Percentiles rank a stretch among this genome's conserved stretches.
Evolutionary conservation across 108 stramenopile species (phyloP).

Genomic region (Epipyxis sp.): DNA sequence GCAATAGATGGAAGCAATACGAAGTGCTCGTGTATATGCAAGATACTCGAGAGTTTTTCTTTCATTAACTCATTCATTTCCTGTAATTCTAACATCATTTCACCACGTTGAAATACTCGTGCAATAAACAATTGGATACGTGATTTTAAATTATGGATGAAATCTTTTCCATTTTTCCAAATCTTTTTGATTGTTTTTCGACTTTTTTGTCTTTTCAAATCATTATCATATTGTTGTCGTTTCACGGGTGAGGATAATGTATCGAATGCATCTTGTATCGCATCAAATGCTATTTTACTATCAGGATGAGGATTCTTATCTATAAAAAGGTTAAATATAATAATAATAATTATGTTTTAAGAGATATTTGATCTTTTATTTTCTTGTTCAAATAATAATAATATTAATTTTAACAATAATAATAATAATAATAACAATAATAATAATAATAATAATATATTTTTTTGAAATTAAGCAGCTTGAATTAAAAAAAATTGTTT

Average conservation of each 20-base stretch:
- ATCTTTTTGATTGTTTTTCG: neutral
- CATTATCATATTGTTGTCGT: neutral
- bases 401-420: no score
- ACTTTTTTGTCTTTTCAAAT: neutral
- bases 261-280: neutral
- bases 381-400: no score
- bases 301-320: constrained; percentile 21
- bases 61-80: neutral
- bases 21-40: neutral
- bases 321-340: neutral
- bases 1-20: neutral
- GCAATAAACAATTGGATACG: neutral
- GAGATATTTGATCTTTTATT: no score
- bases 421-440: neutral
- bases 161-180: neutral
- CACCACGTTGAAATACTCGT: neutral
- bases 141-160: neutral
- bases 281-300: neutral
- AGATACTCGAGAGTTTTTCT: neutral
- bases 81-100: neutral
- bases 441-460: neutral
- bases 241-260: neutral
- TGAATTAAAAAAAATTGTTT: no score
- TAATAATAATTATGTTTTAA: no score
- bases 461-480: neutral